These are phyloP conservation scores for Geotrichum europaeum DNA, from an alignment of 1,139 yeast species.

Conservation along the genomic window DNA sequence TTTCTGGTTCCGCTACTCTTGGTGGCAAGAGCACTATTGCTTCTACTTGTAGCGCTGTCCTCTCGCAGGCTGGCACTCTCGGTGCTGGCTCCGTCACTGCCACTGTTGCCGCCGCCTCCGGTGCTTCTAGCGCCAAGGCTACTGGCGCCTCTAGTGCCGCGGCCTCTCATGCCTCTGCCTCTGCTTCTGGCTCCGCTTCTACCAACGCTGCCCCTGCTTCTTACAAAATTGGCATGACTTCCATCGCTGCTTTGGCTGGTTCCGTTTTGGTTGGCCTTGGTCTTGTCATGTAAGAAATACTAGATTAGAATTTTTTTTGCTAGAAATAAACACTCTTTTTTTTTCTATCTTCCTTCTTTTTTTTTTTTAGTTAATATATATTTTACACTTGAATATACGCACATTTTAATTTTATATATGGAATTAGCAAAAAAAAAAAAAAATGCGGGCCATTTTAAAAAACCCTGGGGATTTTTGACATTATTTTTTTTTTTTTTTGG, in stretches of 20 bases:
- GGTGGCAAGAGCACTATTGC: constrained; percentile 48
- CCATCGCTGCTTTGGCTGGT: constrained; percentile 1
- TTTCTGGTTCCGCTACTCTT: constrained; percentile 50
- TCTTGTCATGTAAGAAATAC: background rate
- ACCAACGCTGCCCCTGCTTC: constrained; percentile 20
- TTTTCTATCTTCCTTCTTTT: too few species aligned
- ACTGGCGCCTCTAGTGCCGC: constrained; percentile 19
- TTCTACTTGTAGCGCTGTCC: constrained; percentile 43
- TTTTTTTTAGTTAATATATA: too few species aligned
- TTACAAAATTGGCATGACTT: constrained; percentile 2
- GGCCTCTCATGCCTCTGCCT: constrained; percentile 17
- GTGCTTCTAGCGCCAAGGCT: constrained; percentile 14
- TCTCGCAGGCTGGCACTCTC: constrained; percentile 28
- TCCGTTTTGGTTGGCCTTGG: background rate
- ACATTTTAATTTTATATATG: too few species aligned
- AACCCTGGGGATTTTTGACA: too few species aligned
- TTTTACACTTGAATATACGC: too few species aligned
- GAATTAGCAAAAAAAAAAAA: too few species aligned
- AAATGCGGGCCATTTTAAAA: too few species aligned
- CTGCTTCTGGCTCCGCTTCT: constrained; percentile 22
- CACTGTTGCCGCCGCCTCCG: constrained; percentile 18
- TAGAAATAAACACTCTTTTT: too few species aligned
- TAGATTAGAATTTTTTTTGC: too few species aligned
- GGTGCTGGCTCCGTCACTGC: constrained; percentile 25
- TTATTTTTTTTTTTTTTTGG: too few species aligned